Base-by-base conservation (phyloP, 257 asterid genomes). In the Solanum chilense region DNA sequence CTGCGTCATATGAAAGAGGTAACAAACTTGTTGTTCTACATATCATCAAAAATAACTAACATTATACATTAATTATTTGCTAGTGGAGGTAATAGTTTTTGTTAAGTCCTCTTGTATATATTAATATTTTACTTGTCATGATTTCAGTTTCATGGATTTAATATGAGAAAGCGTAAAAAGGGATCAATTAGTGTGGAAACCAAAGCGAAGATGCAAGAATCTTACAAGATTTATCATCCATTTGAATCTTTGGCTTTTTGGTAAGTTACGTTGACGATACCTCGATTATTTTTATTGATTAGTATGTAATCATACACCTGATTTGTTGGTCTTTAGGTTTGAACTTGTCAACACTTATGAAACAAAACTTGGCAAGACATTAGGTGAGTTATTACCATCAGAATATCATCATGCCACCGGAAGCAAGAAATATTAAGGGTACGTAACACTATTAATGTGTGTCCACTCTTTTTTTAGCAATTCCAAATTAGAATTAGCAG, bases 181-280 rank as follows among this genome's bases (percentile, higher is more conserved):
- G 68, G 66, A 80, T 20, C 11, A 2, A 47, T 27, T 18, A 80
- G 9, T 80, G 27, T 16, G 44, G n/a, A 14, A 12, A 44, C 41
- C 29, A 41, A 5, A 27, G 64, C 62, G 14, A 77, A 31, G 23
- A 56, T 89, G 47, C 86, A 83, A 31, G 70, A 92, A 74, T 85
- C 92, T 9, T 94, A 92, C 45, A 90, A 82, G 86, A 80, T 77
- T 75, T 94, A 85, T 66, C 92, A 90, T 35, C 97, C 97, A 33
- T 94, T 88, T 73, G 93, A 93, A 64, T 91, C 94, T 89, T 31
- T 94, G 75, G 91, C 87, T 3, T 94, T 91, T 89, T 94, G 97
- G 96, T 93, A 90, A 68, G 68, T 29, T 52, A 52, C 62, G 23
- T 52, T 47, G 27, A 21, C 18, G 15, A 47, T 80, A 47, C 20